Conservation (phyloP, 805 yeast genomes). For the Lachancea lanzarotensis region DNA sequence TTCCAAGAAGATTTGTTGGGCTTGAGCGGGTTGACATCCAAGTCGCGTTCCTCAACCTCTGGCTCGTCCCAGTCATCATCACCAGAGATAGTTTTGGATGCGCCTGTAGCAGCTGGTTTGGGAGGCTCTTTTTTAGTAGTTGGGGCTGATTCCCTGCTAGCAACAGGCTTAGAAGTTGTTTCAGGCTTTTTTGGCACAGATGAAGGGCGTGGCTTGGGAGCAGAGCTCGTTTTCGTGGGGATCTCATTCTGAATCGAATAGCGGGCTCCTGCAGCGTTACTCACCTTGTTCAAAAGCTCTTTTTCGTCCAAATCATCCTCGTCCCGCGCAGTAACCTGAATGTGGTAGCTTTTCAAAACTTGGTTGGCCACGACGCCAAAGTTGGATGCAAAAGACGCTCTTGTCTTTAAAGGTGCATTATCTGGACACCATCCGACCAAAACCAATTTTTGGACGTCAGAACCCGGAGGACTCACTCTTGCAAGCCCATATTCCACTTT, state of each 20-base stretch:
- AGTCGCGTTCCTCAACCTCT: constrained; percentile 42
- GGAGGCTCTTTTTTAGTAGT: neutral
- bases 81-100: constrained; percentile 5
- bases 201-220: constrained; percentile 19
- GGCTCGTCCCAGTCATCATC: constrained; percentile 44
- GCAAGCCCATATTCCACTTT: constrained; percentile 86
- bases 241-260: constrained; percentile 54
- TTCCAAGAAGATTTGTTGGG: constrained; percentile 45
- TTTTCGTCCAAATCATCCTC: constrained; percentile 78
- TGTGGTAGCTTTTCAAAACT: constrained; percentile 77
- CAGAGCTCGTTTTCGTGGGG: constrained; percentile 12
- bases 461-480: constrained; percentile 84
- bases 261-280: constrained; percentile 93
- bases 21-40: constrained; percentile 41
- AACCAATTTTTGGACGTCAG: constrained; percentile 77
- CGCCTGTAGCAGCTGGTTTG: neutral
- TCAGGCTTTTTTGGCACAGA: constrained; percentile 15
- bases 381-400: constrained; percentile 70
- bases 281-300: constrained; percentile 67
- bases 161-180: neutral
- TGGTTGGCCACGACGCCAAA: constrained; percentile 64
- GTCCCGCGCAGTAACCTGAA: constrained; percentile 95
- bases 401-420: constrained; percentile 73
- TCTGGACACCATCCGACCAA: constrained; percentile 97
- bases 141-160: neutral